Base-by-base conservation (phyloP, 805 yeast species). In the Sugiyamaella lignohabitans region DNA sequence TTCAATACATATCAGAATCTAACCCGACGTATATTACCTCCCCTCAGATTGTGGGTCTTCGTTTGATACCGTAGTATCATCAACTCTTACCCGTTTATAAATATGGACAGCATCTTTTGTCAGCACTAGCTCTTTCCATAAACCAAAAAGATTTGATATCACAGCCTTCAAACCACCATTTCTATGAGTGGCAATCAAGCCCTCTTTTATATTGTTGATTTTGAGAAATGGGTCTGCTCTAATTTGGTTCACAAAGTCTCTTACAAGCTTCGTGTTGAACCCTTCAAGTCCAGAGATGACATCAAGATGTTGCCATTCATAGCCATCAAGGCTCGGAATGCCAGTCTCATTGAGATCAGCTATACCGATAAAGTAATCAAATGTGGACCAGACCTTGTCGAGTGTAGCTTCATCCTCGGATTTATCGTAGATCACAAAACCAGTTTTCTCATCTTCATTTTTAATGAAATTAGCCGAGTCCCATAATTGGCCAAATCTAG, bases 401-500 rank as follows among this genome's bases (percentile, higher is more conserved):
- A 84, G 61, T 2, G 53, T 62, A 0, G 53, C 57, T 2, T 52
- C 52, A 42, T 73, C 68, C 59, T 91, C 97, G 0, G 93, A 77
- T 59, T 83, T 87, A 63, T 91, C 96, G 59, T 87, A 91, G 19
- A 46, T 53, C 39, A 63, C n/a, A 10, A 24, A 17, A 17, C 19
- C 41, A 5, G 38, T 36, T 5, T 30, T 14, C 10, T 10, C 21
- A 8, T 35, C 35, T 4, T 35, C 20, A 3, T 52, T 41, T 36
- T 38, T 19, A 2, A 56, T 62, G 11, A 52, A 52, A 42, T 14
- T n/a, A 8, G 48, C 51, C 2, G 21, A 46, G 22, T 76, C 73
- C 3, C 46, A 53, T 17, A 84, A 54, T 58, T 88, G 82, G 0
- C 82, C 82, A 66, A 91, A 91, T 44, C 78, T 70, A 2, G 89